Conservation (phyloP, 2,329 filamentous ascomycete genomes). For the Grosmannia huntii region DNA sequence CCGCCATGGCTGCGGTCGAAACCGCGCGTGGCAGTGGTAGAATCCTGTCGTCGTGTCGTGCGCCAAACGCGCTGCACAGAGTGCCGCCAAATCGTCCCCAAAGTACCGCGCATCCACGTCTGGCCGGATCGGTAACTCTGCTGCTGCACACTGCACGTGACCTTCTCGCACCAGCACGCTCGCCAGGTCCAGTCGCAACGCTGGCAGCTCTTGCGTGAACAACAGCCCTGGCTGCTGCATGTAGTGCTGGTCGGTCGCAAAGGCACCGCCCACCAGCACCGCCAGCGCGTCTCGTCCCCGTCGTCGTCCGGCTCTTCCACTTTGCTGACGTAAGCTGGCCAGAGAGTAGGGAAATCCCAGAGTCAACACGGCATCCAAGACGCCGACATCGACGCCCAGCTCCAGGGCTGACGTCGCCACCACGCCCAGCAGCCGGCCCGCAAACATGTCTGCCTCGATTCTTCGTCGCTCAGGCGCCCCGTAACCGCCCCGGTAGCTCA, state of each 20-base stretch:
- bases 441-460: conserved; percentile 95
- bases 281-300: conserved; percentile 89
- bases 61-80: conserved; percentile 62
- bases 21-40: conserved; percentile 81
- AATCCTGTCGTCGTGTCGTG: conserved; percentile 63
- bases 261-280: conserved; percentile 77
- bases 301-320: conserved; percentile 77
- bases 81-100: conserved; percentile 54
- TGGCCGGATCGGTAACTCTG: conserved; percentile 84
- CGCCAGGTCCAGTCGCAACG: conserved; percentile 79
- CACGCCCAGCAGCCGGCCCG: conserved; percentile 83
- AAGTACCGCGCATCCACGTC: conserved; percentile 69
- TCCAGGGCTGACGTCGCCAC: conserved; percentile 89
- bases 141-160: conserved; percentile 88
- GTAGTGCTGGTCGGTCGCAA: conserved; percentile 86
- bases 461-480: conserved; percentile 77
- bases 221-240: conserved; percentile 95
- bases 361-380: conserved; percentile 83
- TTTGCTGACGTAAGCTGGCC: conserved; percentile 87
- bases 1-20: conserved; percentile 70
- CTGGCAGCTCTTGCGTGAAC: conserved; percentile 80
- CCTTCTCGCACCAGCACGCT: conserved; percentile 88
- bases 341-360: conserved; percentile 95
- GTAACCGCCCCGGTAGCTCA: conserved; percentile 93
- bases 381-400: conserved; percentile 88